Base-by-base conservation (phyloP, 306 rosid genomes). In the Citrullus amarus region DNA sequence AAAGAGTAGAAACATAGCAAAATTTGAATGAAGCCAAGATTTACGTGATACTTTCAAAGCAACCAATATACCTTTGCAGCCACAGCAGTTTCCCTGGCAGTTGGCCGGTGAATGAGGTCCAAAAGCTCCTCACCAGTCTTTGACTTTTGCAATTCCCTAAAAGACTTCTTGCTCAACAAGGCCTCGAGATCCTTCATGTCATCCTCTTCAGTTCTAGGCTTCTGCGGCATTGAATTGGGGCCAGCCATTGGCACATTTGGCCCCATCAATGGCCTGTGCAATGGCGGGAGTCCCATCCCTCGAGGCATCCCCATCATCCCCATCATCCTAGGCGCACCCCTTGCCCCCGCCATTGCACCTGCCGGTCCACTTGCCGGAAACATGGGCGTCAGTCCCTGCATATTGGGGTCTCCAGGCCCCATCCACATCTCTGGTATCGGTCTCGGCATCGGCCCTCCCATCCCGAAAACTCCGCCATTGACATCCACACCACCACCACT, bases 71-170 rank as follows among this genome's bases (percentile, higher is more conserved):
- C 99, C 99, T 92, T 92, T n/a, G 92, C 93, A n/a, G 98, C 99
- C 44, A 87, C 91, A 76, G 97, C 96, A 84, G 97, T 92, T 87
- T 96, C 99, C 90, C 0, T 90, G 1, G 98, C 98, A 71, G 99
- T 92, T 15, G 99, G 99, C 76, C 93, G 89, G 84, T 92, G 98
- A 82, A 96, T 90, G 75, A 96, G 92, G 89, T 96, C 93, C 91
- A 91, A 82, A 76, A 96, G 92, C 93, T 92, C 99, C 90, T 96
- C 96, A 2, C 98, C 96, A 12, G 96, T 90, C 85, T 90, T 96
- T 56, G 96, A 91, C 86, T 92, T 87, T 81, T 96, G 96, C 90
- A 84, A 9, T 87, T 96, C 98, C 86, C 77, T 83, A 70, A 82
- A 92, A 12, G 97, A 88, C 85, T 96, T 96, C 93, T 96, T 92